These are phyloP conservation scores for Talaromyces funiculosus DNA, from an alignment of 2,329 filamentous ascomycete genomes.

Conservation along the genomic window DNA sequence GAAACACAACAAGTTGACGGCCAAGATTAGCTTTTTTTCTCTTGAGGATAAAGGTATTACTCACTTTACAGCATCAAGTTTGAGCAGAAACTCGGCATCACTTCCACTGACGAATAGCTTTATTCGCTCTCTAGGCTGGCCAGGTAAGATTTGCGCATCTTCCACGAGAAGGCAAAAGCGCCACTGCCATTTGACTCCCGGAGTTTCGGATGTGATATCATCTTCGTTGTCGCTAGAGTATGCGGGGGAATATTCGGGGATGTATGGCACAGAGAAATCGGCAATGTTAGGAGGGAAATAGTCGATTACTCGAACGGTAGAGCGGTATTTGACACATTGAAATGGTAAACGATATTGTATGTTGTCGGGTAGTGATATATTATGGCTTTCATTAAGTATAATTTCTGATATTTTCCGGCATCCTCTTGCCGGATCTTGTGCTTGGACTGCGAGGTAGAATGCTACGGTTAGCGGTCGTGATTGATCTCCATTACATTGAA, in stretches of 20 bases:
- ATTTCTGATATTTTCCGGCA: constrained; percentile 44
- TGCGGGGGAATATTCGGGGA: constrained; percentile 41
- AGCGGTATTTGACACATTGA: constrained; percentile 64
- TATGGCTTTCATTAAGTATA: constrained; percentile 41
- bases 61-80: constrained; percentile 51
- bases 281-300: constrained; percentile 66
- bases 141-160: constrained; percentile 49
- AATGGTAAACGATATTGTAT: constrained; percentile 59
- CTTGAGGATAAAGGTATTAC: constrained; percentile 17
- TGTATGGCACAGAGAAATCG: constrained; percentile 59
- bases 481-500: background rate
- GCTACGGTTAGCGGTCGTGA: constrained; percentile 6
- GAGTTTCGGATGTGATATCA: background rate
- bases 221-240: constrained; percentile 23
- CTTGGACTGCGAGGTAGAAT: constrained; percentile 38
- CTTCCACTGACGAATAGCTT: constrained; percentile 64
- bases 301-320: constrained; percentile 71
- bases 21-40: too few relatives aligned
- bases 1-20: too few relatives aligned
- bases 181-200: constrained; percentile 65
- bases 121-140: constrained; percentile 45
- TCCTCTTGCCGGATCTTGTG: constrained; percentile 39
- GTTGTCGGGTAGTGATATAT: constrained; percentile 43
- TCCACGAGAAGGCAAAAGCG: constrained; percentile 74
- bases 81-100: constrained; percentile 53